Percentiles rank a stretch among this genome's conserved stretches.
phyloP scores from a whole-genome alignment of 495 filamentous ascomycete species.

The Podospora tetraspora region DNA sequence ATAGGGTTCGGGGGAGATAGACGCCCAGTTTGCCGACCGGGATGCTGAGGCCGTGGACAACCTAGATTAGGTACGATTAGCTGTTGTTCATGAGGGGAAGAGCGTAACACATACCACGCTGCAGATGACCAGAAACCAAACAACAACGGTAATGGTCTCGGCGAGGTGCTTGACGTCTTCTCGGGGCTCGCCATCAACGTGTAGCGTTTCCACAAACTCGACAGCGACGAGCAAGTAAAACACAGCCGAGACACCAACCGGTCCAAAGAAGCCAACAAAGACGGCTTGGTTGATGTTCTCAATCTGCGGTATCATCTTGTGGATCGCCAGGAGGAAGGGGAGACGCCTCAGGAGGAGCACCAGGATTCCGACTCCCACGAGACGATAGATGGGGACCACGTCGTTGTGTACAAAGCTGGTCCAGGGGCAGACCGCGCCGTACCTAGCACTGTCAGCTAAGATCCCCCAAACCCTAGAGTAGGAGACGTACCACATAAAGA shows the following conservation, averaged over 20 bases:
- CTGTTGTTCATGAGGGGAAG: background rate
- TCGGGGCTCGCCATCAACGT: constrained; percentile 54
- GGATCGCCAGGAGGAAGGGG: constrained; percentile 67
- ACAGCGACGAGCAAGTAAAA: constrained; percentile 81
- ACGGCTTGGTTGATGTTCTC: constrained; percentile 65
- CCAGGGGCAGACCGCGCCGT: constrained; percentile 82
- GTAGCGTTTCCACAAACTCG: constrained; percentile 57
- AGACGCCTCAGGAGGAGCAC: constrained; percentile 75
- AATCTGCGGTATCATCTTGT: constrained; percentile 75
- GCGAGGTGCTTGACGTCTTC: constrained; percentile 59
- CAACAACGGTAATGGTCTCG: constrained; percentile 63
- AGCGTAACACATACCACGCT: constrained; percentile 67
- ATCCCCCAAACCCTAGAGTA: background rate
- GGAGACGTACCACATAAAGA: constrained; percentile 75
- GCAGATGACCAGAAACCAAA: constrained; percentile 84
- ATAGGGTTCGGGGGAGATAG: constrained; percentile 71
- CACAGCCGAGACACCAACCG: constrained; percentile 87
- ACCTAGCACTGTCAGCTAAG: background rate
- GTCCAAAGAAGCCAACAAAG: constrained; percentile 91
- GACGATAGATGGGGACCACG: constrained; percentile 69
- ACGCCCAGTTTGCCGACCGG: constrained; percentile 79
- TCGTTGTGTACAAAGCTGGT: constrained; percentile 57
- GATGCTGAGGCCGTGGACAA: constrained; percentile 82
- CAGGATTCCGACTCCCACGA: constrained; percentile 73
- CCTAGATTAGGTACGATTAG: constrained; percentile 36